These are phyloP conservation scores for Paraconiothyrium brasiliense DNA, from an alignment of 2,329 filamentous ascomycete species.

Conservation along the genomic window DNA sequence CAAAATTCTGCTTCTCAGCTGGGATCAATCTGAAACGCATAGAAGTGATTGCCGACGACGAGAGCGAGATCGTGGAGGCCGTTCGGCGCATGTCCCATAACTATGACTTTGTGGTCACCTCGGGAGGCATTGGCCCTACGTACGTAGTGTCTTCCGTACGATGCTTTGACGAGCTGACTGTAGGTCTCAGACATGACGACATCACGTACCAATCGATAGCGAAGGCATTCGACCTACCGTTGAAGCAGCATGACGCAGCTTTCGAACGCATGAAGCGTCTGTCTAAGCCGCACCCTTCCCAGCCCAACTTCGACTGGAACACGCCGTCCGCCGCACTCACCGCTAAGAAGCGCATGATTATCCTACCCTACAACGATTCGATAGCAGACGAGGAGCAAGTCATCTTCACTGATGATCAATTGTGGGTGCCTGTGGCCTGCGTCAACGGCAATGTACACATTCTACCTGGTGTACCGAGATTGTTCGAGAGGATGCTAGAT, in stretches of 20 bases:
- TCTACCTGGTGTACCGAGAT: slow-evolving; percentile 83
- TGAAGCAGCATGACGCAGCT: slow-evolving; percentile 80
- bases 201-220: slow-evolving; percentile 96
- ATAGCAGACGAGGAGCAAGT: slow-evolving; percentile 75
- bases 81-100: slow-evolving; percentile 84
- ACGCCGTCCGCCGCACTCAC: slow-evolving; percentile 78
- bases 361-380: slow-evolving; percentile 78
- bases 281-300: slow-evolving; percentile 75
- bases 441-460: slow-evolving; percentile 96
- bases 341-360: slow-evolving; percentile 90
- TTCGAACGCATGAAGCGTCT: slow-evolving; percentile 85
- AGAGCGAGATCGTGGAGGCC: slow-evolving; percentile 88
- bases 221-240: slow-evolving; percentile 80
- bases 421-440: slow-evolving; percentile 90
- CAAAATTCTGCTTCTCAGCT: slow-evolving; percentile 72
- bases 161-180: slow-evolving; percentile 27
- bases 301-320: slow-evolving; percentile 85
- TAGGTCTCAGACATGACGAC: slow-evolving; percentile 80
- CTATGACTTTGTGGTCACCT: slow-evolving; percentile 96
- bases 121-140: slow-evolving; percentile 95
- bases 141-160: slow-evolving; percentile 57
- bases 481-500: slow-evolving; percentile 83
- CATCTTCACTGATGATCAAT: slow-evolving; percentile 78
- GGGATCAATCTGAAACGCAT: slow-evolving; percentile 80
- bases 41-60: slow-evolving; percentile 94